Evolutionary conservation across 306 rosid genomes (phyloP).

Genomic region (Vigna radiata): DNA sequence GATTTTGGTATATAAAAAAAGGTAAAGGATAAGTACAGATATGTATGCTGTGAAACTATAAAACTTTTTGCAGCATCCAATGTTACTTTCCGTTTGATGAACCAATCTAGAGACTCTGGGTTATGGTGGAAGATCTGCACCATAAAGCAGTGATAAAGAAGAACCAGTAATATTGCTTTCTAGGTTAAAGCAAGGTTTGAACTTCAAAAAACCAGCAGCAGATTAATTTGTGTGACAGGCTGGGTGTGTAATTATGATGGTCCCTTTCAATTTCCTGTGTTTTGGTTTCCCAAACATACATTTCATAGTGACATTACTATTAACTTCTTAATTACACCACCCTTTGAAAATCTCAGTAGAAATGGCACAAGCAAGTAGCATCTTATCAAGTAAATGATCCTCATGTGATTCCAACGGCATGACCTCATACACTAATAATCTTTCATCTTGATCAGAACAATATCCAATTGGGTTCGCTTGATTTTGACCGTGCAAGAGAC

Average conservation of each 20-base stretch:
- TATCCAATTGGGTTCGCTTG: conserved; percentile 83
- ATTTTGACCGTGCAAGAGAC: conserved; percentile 75
- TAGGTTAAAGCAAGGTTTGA: conserved; percentile 50
- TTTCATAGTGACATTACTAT: background rate
- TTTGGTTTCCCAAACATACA: background rate
- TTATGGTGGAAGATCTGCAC: conserved; percentile 15
- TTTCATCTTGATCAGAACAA: conserved; percentile 94
- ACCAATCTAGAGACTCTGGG: conserved; percentile 74
- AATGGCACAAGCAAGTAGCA: background rate
- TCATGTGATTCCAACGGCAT: conserved; percentile 90
- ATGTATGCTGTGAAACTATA: conserved; percentile 45
- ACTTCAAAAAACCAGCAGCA: background rate
- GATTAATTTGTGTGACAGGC: background rate
- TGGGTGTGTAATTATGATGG: background rate
- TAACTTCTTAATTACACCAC: background rate
- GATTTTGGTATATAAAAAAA: too few species aligned
- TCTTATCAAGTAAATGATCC: conserved; percentile 74
- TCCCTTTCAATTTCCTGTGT: background rate
- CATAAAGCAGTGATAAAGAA: too few species aligned
- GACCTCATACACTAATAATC: conserved; percentile 83
- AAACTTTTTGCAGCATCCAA: conserved; percentile 80
- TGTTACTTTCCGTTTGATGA: conserved; percentile 70
- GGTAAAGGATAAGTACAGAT: too few species aligned
- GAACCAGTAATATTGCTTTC: too few species aligned
- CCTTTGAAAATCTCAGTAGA: background rate